Conservation (phyloP, 116 monocot species). For the Posidonia oceanica region DNA sequence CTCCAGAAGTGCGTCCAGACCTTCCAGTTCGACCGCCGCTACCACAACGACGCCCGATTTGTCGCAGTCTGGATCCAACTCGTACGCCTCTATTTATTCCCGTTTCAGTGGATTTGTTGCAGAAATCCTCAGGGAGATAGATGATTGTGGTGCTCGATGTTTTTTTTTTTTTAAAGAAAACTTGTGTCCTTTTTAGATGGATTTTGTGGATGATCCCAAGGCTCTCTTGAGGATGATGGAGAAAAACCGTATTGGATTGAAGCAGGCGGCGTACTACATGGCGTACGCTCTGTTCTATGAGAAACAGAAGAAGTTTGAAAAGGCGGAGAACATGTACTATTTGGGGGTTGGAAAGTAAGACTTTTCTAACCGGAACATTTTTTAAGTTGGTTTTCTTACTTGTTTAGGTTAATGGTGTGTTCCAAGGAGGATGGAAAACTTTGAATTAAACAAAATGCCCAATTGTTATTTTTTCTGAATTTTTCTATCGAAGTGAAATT, state of each 20-base stretch:
- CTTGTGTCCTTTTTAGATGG: constrained; percentile 45
- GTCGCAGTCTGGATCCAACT: constrained; percentile 81
- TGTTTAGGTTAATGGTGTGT: too few relatives aligned
- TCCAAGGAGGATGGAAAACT: too few relatives aligned
- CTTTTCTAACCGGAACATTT: neutral
- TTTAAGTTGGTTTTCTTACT: too few relatives aligned
- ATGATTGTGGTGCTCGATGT: neutral
- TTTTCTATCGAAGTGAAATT: too few relatives aligned
- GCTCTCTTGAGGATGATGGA: constrained; percentile 77
- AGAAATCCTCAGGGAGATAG: neutral
- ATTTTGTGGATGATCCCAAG: constrained; percentile 77
- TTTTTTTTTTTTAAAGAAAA: neutral
- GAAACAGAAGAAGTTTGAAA: constrained; percentile 61
- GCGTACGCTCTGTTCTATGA: constrained; percentile 83
- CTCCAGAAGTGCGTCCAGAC: constrained; percentile 85
- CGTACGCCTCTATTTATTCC: constrained; percentile 20
- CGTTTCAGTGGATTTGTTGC: neutral
- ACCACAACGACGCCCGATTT: constrained; percentile 65
- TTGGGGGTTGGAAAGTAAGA: constrained; percentile 72
- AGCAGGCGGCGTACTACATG: constrained; percentile 53
- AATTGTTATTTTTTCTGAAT: too few relatives aligned
- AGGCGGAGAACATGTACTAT: constrained; percentile 74
- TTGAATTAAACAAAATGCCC: too few relatives aligned
- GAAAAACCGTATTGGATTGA: constrained; percentile 58
- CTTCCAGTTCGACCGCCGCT: constrained; percentile 59